Evolutionary conservation across 1,139 yeast genomes (phyloP).

Genomic region (Nakaseomyces uthaithaninus): DNA sequence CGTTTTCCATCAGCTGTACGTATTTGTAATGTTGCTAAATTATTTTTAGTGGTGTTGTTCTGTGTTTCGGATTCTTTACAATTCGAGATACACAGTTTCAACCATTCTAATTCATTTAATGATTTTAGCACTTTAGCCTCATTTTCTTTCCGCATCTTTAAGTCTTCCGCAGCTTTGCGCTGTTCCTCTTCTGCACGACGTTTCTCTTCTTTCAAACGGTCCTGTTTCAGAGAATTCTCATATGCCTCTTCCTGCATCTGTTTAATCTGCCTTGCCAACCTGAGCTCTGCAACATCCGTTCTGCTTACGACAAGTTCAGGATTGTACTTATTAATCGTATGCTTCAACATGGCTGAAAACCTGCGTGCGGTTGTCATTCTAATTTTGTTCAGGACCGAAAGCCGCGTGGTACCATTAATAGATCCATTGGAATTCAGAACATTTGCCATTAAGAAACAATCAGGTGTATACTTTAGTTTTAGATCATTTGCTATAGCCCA

Average conservation of each 20-base stretch:
- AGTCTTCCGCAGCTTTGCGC: conserved; percentile 12
- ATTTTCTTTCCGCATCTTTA: conserved; percentile 13
- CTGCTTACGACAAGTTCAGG: conserved; percentile 34
- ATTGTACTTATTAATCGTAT: conserved; percentile 28
- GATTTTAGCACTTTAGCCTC: conserved; percentile 8
- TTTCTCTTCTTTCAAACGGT: conserved; percentile 28
- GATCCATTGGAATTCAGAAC: conserved; percentile 31
- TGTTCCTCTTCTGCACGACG: conserved; percentile 9
- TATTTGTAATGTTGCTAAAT: conserved; percentile 34
- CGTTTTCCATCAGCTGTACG: conserved; percentile 56
- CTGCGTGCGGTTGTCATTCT: conserved; percentile 25
- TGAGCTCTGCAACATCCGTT: conserved; percentile 32
- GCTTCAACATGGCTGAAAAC: conserved; percentile 27
- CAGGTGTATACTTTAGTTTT: conserved; percentile 29
- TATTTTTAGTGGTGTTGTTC: conserved; percentile 9
- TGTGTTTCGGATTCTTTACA: conserved; percentile 9
- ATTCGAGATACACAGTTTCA: conserved; percentile 16
- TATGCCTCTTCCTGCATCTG: conserved; percentile 36
- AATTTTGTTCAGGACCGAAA: conserved; percentile 30
- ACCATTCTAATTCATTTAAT: conserved; percentile 19
- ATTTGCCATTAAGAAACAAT: conserved; percentile 33
- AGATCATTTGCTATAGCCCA: conserved; percentile 31
- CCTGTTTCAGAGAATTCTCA: conserved; percentile 32
- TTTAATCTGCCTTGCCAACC: conserved; percentile 33
- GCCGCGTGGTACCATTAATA: conserved; percentile 27